These are phyloP conservation scores for Jacaranda copaia DNA, from an alignment of 257 asterid genomes.

Conservation along the genomic window DNA sequence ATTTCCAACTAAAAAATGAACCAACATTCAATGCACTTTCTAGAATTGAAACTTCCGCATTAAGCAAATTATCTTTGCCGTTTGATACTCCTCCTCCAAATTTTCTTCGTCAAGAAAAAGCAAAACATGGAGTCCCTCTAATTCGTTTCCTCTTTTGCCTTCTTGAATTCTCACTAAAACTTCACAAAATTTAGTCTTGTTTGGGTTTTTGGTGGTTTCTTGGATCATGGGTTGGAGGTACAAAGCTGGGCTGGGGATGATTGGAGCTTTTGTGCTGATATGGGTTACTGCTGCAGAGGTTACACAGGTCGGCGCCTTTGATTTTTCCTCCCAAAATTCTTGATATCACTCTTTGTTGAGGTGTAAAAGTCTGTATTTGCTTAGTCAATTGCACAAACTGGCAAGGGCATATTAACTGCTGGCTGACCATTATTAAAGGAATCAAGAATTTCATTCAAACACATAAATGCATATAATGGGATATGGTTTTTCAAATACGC, in stretches of 20 bases:
- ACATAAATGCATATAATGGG: no score
- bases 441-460: no score
- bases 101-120: not conserved
- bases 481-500: no score
- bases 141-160: not conserved
- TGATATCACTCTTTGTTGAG: no score
- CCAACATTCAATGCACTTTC: conserved; percentile 40
- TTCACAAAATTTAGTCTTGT: not conserved
- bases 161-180: not conserved
- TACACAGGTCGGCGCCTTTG: conserved; percentile 73
- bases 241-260: conserved; percentile 70
- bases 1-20: conserved; percentile 25
- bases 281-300: conserved; percentile 92
- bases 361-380: no score
- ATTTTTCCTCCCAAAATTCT: not conserved
- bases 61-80: not conserved
- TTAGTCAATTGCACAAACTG: no score
- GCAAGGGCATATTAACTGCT: no score
- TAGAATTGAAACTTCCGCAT: conserved; percentile 29
- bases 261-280: conserved; percentile 78
- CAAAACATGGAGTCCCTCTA: conserved; percentile 18
- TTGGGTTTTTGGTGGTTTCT: conserved; percentile 19
- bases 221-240: conserved; percentile 74
- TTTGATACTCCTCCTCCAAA: not conserved
- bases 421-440: no score